Evolutionary conservation across 225 moss, liverwort and hornwort species (phyloP).

Genomic region (Bryoerythrophyllum caledonicum): DNA sequence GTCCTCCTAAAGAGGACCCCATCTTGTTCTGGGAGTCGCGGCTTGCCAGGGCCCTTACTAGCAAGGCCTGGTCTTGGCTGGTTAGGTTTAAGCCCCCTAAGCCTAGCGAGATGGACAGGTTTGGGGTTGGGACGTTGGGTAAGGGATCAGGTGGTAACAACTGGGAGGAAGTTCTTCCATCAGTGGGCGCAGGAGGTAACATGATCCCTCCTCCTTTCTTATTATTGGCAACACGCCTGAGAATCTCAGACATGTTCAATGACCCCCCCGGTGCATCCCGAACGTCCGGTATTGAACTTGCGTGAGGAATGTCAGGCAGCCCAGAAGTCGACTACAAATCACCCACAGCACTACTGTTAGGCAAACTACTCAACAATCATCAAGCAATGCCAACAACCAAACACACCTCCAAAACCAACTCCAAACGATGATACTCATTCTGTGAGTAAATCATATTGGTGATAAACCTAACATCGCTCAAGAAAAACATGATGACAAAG

Average conservation of each 20-base stretch:
- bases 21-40: constrained; percentile 51
- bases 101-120: constrained; percentile 58
- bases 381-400: background rate
- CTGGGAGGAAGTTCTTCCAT: constrained; percentile 26
- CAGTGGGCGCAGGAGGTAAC: constrained; percentile 37
- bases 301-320: constrained; percentile 21
- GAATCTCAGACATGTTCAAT: constrained; percentile 48
- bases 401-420: background rate
- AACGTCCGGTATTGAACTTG: constrained; percentile 28
- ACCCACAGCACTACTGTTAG: constrained; percentile 30
- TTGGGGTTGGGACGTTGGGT: constrained; percentile 33
- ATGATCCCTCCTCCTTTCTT: constrained; percentile 37
- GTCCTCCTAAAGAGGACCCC: constrained; percentile 26
- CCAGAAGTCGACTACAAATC: constrained; percentile 51
- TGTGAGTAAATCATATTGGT: background rate
- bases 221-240: constrained; percentile 46
- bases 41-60: constrained; percentile 56
- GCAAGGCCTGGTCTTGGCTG: constrained; percentile 58
- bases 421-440: background rate
- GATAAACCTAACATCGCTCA: background rate
- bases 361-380: constrained; percentile 18
- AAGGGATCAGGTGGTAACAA: constrained; percentile 22
- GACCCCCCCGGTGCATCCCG: constrained; percentile 30
- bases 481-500: constrained; percentile 8
- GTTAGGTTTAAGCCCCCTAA: constrained; percentile 41